Evolutionary conservation across 208 protist species (phyloP).

Genomic region (Trypanosoma conorhini): DNA sequence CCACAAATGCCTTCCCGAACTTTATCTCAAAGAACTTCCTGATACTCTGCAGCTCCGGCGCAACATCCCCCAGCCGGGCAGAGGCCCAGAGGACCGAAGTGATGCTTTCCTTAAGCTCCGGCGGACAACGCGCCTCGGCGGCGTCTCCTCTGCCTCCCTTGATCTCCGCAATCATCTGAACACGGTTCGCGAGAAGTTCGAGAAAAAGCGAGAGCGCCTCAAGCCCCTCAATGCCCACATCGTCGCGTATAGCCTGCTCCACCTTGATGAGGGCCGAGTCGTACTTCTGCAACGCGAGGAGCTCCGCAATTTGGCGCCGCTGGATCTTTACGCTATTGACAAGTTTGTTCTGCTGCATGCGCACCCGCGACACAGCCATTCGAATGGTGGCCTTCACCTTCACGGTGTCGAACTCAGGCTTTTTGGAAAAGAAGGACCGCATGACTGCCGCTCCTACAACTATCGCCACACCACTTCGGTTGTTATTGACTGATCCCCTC

Average conservation of each 20-base stretch:
- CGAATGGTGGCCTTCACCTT: slow-evolving; percentile 80
- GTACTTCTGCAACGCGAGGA: slow-evolving; percentile 88
- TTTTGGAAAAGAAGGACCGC: slow-evolving; percentile 40
- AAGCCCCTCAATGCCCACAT: slow-evolving; percentile 85
- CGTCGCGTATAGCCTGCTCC: slow-evolving; percentile 86
- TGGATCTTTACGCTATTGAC: slow-evolving; percentile 89
- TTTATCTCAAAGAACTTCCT: slow-evolving; percentile 83
- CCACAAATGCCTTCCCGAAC: slow-evolving; percentile 83
- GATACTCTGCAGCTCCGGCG: slow-evolving; percentile 73
- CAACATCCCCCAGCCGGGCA: slow-evolving; percentile 57
- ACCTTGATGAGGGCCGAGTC: slow-evolving; percentile 90
- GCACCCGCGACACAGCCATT: slow-evolving; percentile 84
- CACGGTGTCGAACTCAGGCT: slow-evolving; percentile 52
- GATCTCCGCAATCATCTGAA: slow-evolving; percentile 80
- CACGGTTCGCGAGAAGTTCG: slow-evolving; percentile 77
- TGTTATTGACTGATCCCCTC: background rate
- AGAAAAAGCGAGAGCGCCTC: slow-evolving; percentile 88
- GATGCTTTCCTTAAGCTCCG: slow-evolving; percentile 91
- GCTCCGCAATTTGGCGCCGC: slow-evolving; percentile 75
- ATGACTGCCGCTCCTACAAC: background rate
- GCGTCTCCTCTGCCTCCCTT: slow-evolving; percentile 42
- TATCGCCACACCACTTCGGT: background rate
- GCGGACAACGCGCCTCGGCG: slow-evolving; percentile 41
- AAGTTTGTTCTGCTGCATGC: slow-evolving; percentile 90
- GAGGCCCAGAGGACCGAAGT: slow-evolving; percentile 86